A percentile compares a stretch with the other conserved stretches of the same genome.
Conservation (phyloP, 2,329 filamentous ascomycete species). For the Aphanocladium album region DNA sequence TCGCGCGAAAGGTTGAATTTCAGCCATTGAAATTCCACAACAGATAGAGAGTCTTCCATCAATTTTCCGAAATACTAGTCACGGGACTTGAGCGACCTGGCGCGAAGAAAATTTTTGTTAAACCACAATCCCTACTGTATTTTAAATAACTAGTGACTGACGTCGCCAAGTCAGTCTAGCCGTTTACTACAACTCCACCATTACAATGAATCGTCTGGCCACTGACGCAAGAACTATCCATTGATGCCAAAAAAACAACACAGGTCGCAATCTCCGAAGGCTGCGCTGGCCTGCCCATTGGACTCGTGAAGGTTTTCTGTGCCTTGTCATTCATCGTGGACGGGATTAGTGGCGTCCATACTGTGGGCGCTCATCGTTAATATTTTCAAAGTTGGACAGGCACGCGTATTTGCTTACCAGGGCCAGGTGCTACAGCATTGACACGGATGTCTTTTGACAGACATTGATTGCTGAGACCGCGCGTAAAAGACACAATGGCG, state of each 20-base stretch:
- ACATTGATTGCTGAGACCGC: constrained; percentile 71
- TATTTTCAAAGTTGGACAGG: not conserved
- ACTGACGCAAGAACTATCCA: constrained; percentile 67
- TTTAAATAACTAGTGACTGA: not conserved
- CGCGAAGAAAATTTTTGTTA: too few relatives aligned
- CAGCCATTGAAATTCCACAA: too few relatives aligned
- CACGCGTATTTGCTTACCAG: constrained; percentile 29
- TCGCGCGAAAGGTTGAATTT: too few relatives aligned
- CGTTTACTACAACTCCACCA: constrained; percentile 44
- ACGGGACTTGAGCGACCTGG: too few relatives aligned
- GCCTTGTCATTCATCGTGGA: constrained; percentile 66
- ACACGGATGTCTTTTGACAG: constrained; percentile 67
- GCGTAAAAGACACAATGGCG: constrained; percentile 74
- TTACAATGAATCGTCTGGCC: constrained; percentile 61
- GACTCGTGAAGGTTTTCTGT: constrained; percentile 66
- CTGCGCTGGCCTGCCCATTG: constrained; percentile 73
- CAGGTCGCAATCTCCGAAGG: constrained; percentile 78
- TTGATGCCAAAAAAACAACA: constrained; percentile 73
- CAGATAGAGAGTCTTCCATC: too few relatives aligned
- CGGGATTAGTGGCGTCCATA: constrained; percentile 73
- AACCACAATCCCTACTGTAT: not conserved
- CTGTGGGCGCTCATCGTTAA: constrained; percentile 22
- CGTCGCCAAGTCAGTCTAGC: constrained; percentile 25
- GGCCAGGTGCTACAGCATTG: constrained; percentile 72
- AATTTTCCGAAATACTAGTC: too few relatives aligned